Percentiles rank a stretch among this genome's conserved stretches.
These are phyloP conservation scores for Astrocystis sublimbata DNA, from an alignment of 495 filamentous ascomycete genomes.

Conservation along the genomic window DNA sequence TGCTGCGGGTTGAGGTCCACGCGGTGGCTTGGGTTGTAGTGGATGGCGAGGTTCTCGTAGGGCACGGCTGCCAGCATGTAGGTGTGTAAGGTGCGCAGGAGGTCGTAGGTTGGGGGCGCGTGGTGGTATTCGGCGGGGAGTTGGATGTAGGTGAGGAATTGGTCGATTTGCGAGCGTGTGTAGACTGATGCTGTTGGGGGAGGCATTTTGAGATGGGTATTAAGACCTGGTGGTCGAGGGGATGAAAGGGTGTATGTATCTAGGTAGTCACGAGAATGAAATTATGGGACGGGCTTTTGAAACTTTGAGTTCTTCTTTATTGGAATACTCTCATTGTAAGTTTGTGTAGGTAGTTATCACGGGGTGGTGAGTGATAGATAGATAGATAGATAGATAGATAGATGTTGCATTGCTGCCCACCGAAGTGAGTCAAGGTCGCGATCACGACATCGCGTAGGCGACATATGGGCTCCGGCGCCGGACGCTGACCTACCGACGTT, in stretches of 20 bases:
- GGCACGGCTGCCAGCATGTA: conserved; percentile 61
- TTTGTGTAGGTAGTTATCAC: no score
- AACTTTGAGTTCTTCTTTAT: no score
- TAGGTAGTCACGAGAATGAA: no score
- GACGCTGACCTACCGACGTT: not conserved
- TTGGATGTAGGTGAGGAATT: conserved; percentile 33
- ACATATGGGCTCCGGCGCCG: conserved; percentile 5
- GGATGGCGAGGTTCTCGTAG: conserved; percentile 64
- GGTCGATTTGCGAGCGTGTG: conserved; percentile 18
- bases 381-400: no score
- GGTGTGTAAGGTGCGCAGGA: conserved; percentile 47
- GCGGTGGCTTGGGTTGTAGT: conserved; percentile 47
- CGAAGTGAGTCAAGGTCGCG: not conserved
- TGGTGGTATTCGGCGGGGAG: conserved; percentile 31
- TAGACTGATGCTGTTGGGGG: conserved; percentile 10
- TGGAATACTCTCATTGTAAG: no score
- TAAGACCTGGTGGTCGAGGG: no score
- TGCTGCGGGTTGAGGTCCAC: conserved; percentile 54
- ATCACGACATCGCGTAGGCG: no score
- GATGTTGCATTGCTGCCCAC: not conserved
- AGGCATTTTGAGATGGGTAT: no score
- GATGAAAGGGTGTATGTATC: no score
- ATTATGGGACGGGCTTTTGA: no score
- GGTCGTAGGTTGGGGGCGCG: conserved; percentile 28
- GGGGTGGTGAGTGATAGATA: no score